Conservation (phyloP, 768 basidiomycete species). For the Mycena vulgaris region DNA sequence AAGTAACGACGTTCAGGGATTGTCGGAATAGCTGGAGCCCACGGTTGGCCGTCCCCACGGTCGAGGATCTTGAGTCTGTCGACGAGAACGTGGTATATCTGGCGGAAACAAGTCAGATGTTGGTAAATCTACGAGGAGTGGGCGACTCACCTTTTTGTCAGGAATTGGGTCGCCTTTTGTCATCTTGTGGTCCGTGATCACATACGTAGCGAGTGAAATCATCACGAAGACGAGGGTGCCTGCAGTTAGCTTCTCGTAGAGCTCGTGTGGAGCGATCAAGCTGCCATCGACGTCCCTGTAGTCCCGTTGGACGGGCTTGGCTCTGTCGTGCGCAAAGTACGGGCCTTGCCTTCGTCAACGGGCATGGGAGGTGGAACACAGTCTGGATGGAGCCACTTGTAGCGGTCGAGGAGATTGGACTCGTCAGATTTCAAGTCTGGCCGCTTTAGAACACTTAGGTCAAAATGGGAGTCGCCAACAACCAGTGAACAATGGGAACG, state of each 20-base stretch:
- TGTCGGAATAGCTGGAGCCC: neutral
- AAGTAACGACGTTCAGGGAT: neutral
- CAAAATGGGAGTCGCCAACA: conserved; percentile 4
- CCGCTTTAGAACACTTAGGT: neutral
- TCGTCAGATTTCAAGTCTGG: neutral
- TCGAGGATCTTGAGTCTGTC: conserved; percentile 2
- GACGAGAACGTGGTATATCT: conserved; percentile 2
- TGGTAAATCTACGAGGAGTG: too few species aligned
- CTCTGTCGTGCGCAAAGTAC: too few species aligned
- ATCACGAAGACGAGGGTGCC: conserved; percentile 9
- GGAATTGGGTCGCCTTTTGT: neutral
- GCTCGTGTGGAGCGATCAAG: too few species aligned
- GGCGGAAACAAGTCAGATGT: too few species aligned
- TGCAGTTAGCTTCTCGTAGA: neutral
- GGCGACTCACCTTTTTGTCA: neutral
- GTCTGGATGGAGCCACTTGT: too few species aligned
- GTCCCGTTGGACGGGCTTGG: too few species aligned
- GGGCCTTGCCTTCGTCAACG: too few species aligned
- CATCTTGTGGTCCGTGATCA: neutral
- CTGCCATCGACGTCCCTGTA: too few species aligned
- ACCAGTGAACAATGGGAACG: conserved; percentile 17
- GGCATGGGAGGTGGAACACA: too few species aligned
- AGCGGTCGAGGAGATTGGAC: neutral
- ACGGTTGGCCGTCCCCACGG: neutral
- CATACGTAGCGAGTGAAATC: neutral